Percentiles rank a stretch among this genome's conserved stretches.
Conservation (phyloP, 495 filamentous ascomycete species). For the Penicillium daleae region DNA sequence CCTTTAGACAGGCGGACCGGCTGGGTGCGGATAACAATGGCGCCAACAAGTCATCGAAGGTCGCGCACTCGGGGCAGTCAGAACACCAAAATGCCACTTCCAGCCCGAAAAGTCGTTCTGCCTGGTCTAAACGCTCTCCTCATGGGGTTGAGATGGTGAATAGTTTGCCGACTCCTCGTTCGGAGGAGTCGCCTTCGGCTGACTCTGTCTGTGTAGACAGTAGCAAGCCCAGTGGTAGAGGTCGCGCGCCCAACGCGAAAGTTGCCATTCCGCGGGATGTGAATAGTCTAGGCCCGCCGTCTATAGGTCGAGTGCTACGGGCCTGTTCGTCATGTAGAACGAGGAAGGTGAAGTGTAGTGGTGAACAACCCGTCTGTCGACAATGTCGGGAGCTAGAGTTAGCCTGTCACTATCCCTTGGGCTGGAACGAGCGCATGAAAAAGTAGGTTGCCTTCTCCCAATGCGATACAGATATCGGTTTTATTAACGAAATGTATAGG, state of each 20-base stretch:
- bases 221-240: background rate
- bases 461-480: background rate
- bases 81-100: background rate
- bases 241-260: background rate
- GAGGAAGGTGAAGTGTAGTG: constrained; percentile 63
- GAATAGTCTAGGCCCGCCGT: background rate
- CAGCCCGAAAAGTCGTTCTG: background rate
- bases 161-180: constrained; percentile 3
- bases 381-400: constrained; percentile 57
- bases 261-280: constrained; percentile 1
- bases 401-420: constrained; percentile 54
- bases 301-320: constrained; percentile 37
- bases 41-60: background rate
- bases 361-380: constrained; percentile 54
- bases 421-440: constrained; percentile 56
- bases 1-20: background rate
- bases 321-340: constrained; percentile 73
- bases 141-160: background rate
- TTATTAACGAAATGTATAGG: background rate
- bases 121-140: background rate
- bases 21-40: background rate
- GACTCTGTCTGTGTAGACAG: background rate
- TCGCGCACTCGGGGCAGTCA: background rate
- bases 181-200: constrained; percentile 4
- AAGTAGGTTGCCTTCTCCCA: background rate